Evolutionary conservation across 2,329 filamentous ascomycete species (phyloP).

Genomic region (Aspergillus viridinutans): DNA sequence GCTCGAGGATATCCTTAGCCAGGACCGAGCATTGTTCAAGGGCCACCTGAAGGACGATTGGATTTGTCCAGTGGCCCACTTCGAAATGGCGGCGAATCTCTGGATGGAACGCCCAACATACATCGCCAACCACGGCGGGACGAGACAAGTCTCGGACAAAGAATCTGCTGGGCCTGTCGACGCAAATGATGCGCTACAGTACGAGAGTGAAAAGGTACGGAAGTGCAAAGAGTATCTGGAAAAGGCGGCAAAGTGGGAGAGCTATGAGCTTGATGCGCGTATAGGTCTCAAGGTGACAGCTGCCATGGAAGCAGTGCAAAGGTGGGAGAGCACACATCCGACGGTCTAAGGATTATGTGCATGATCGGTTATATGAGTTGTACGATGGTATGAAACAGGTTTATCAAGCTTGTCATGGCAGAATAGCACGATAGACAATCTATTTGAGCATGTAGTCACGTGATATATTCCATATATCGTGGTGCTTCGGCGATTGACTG

Average conservation of each 20-base stretch:
- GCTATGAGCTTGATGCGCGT: constrained; percentile 59
- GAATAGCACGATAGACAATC: not conserved
- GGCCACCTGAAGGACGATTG: constrained; percentile 47
- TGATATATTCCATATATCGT: not conserved
- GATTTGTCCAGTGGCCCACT: constrained; percentile 73
- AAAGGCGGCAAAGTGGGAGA: constrained; percentile 57
- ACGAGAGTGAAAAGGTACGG: constrained; percentile 41
- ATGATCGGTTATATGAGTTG: not conserved
- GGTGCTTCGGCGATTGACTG: too few species aligned
- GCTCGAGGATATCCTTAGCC: constrained; percentile 60
- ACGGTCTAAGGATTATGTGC: not conserved
- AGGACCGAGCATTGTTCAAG: constrained; percentile 54
- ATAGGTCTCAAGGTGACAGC: constrained; percentile 47
- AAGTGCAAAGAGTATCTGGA: constrained; percentile 55
- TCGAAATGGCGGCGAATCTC: constrained; percentile 77
- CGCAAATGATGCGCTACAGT: constrained; percentile 2
- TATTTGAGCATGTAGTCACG: not conserved
- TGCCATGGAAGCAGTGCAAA: constrained; percentile 41
- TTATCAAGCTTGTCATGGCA: not conserved
- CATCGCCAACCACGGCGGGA: constrained; percentile 27
- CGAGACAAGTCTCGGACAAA: not conserved
- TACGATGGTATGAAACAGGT: not conserved
- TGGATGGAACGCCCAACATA: constrained; percentile 63
- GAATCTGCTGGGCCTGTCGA: not conserved
- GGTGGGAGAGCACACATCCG: constrained; percentile 37